A percentile compares a stretch with the other conserved stretches of the same genome.
phyloP scores from a whole-genome alignment of 1,284 basidiomycete species.

The Tilletiaria anomala region DNA sequence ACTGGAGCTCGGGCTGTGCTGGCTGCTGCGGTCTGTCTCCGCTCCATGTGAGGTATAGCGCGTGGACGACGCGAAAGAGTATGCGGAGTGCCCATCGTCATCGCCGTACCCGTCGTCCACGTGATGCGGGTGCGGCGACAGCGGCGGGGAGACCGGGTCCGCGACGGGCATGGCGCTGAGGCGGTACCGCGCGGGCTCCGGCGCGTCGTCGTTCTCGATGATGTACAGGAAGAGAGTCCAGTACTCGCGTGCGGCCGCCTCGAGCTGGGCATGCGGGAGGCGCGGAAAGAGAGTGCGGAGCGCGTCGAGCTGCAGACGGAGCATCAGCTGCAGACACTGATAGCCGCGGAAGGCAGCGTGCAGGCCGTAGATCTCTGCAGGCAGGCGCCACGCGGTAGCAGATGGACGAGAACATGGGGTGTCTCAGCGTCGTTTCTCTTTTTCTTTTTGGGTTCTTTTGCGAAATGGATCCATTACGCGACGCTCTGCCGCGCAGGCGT shows the following conservation, averaged over 20 bases:
- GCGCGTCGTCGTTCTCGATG: constrained; percentile 2
- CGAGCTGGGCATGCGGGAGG: constrained; percentile 8
- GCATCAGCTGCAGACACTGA: constrained; percentile 22
- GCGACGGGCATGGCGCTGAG: neutral
- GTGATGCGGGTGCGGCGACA: neutral
- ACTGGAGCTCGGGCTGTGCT: neutral
- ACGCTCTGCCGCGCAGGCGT: no score
- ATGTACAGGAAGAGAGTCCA: constrained; percentile 24
- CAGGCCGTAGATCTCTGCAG: neutral
- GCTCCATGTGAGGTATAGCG: no score
- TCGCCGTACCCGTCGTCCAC: no score
- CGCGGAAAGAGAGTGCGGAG: constrained; percentile 11
- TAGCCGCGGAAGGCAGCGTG: constrained; percentile 9
- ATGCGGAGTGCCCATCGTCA: no score
- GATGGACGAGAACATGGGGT: neutral
- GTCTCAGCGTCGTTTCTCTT: neutral
- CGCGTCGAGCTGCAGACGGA: constrained; percentile 19
- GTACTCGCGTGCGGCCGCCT: constrained; percentile 20
- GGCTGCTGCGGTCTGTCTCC: neutral
- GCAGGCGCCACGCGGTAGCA: neutral
- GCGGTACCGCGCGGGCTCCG: constrained; percentile 1
- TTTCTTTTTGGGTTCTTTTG: neutral
- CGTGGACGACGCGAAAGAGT: neutral
- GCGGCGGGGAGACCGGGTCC: neutral
- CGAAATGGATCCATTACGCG: no score